Percentiles rank a stretch among this genome's conserved stretches.
phyloP scores from a whole-genome alignment of 805 yeast species.

The Kluyveromyces dobzhanskii region DNA sequence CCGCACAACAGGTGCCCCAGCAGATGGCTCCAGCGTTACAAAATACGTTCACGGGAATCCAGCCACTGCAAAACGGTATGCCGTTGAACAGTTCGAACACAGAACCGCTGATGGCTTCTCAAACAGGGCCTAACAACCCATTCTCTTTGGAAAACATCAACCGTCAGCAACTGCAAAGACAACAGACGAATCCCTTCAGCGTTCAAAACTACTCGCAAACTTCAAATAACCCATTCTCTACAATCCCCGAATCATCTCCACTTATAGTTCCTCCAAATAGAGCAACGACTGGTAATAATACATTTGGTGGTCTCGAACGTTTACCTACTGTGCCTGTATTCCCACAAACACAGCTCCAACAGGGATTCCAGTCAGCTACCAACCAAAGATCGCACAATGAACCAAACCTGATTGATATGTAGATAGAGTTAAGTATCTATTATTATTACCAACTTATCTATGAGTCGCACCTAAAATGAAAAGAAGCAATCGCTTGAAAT shows the following conservation, averaged over 20 bases:
- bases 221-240: slow-evolving; percentile 1
- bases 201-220: slow-evolving; percentile 10
- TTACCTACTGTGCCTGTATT: slow-evolving; percentile 9
- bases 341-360: slow-evolving; percentile 9
- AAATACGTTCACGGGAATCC: slow-evolving; percentile 5
- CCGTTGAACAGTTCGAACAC: slow-evolving; percentile 2
- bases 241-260: neutral
- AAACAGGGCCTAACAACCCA: slow-evolving; percentile 32
- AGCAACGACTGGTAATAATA: slow-evolving; percentile 4
- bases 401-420: slow-evolving; percentile 26
- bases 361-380: slow-evolving; percentile 2
- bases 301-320: slow-evolving; percentile 10
- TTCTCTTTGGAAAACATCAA: slow-evolving; percentile 28
- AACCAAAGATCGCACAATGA: slow-evolving; percentile 4
- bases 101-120: slow-evolving; percentile 10
- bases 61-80: slow-evolving; percentile 1
- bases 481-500: too few relatives aligned
- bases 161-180: slow-evolving; percentile 12
- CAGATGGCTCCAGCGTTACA: slow-evolving; percentile 3
- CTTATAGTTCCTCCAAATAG: slow-evolving; percentile 3
- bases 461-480: too few relatives aligned
- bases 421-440: slow-evolving; percentile 3
- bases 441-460: too few relatives aligned
- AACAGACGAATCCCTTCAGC: slow-evolving; percentile 15
- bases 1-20: neutral